Conservation (phyloP, 768 basidiomycete species). For the Goffeauzyma gilvescens region DNA sequence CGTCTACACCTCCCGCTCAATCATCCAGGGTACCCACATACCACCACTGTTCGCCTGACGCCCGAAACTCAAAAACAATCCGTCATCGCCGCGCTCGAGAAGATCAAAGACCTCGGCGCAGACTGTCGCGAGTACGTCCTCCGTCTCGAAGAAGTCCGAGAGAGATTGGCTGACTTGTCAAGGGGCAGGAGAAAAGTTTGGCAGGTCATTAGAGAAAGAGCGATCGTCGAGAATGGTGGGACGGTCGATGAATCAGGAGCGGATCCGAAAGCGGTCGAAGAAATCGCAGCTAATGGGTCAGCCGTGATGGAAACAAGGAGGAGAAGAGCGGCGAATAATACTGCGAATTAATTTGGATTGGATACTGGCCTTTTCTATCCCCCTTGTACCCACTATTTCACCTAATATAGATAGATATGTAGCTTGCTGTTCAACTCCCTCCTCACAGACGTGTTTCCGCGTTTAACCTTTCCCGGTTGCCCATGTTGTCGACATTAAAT, state of each 20-base stretch:
- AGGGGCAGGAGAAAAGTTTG: conserved; percentile 30
- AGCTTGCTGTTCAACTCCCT: too few species aligned
- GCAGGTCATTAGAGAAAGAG: conserved; percentile 28
- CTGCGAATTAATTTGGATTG: too few species aligned
- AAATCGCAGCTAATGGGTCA: too few species aligned
- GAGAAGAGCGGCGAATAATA: too few species aligned
- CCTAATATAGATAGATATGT: too few species aligned
- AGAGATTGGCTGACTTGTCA: conserved; percentile 29
- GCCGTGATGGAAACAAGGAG: too few species aligned
- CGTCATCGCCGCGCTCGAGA: conserved; percentile 26
- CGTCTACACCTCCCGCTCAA: conserved; percentile 5
- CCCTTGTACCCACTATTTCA: too few species aligned
- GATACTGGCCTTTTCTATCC: too few species aligned
- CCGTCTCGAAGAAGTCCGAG: conserved; percentile 29
- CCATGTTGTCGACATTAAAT: too few species aligned
- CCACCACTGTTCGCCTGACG: conserved; percentile 24
- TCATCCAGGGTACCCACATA: conserved; percentile 12
- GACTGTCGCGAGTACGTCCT: conserved; percentile 32
- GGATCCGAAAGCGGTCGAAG: too few species aligned
- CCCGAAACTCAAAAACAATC: conserved; percentile 20
- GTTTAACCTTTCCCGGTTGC: too few species aligned
- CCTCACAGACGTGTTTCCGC: too few species aligned
- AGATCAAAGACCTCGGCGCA: conserved; percentile 27
- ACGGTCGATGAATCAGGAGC: conserved; percentile 7
- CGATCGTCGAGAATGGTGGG: conserved; percentile 7